A percentile compares a stretch with the other conserved stretches of the same genome.
These are phyloP conservation scores for Camelina hispida DNA, from an alignment of 345 rosid genomes.

Conservation along the genomic window DNA sequence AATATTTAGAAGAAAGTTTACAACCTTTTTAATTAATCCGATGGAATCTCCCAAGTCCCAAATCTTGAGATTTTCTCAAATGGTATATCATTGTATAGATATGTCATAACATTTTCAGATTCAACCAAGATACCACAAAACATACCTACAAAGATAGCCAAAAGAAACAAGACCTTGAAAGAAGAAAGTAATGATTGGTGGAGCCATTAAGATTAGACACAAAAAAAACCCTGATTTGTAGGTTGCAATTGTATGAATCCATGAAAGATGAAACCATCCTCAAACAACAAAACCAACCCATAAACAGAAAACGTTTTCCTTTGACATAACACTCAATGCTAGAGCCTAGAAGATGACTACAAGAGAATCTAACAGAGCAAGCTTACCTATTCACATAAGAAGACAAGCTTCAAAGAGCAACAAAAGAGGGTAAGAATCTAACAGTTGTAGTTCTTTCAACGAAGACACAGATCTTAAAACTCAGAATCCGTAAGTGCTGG, in stretches of 20 bases:
- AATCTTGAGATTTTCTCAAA: background rate
- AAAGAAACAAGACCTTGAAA: background rate
- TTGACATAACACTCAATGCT: constrained; percentile 1
- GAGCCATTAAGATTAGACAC: background rate
- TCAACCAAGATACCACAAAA: background rate
- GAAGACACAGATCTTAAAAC: background rate
- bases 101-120: background rate
- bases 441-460: background rate
- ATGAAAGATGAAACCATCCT: constrained; percentile 1
- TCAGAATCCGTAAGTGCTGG: background rate
- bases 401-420: background rate
- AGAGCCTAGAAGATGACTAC: constrained; percentile 9
- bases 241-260: constrained; percentile 1
- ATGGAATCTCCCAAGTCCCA: constrained; percentile 3
- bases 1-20: constrained; percentile 21
- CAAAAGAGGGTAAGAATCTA: background rate
- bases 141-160: too few relatives aligned
- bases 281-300: constrained; percentile 4
- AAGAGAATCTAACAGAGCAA: background rate
- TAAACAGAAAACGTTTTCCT: background rate
- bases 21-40: background rate
- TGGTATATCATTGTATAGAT: background rate
- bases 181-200: background rate
- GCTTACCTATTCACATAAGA: constrained; percentile 21
- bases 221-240: background rate